Evolutionary conservation across 2,329 filamentous ascomycete genomes (phyloP).

Genomic region (Cercospora sp.): DNA sequence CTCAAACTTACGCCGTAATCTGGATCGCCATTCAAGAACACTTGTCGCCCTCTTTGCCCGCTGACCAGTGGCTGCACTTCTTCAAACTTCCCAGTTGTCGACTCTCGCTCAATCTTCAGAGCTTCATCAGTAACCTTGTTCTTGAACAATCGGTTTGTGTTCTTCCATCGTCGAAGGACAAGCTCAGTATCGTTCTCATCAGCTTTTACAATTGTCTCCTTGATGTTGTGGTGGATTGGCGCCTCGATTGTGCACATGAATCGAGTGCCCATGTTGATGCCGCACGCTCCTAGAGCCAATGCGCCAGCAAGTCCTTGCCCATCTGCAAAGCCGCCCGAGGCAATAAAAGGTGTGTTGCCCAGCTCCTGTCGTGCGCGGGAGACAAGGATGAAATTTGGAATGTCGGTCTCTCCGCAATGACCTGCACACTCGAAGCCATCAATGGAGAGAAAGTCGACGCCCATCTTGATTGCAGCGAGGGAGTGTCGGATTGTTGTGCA

Average conservation of each 20-base stretch:
- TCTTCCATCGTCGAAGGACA: conserved; percentile 83
- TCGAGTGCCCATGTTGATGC: conserved; percentile 95
- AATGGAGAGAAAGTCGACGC: conserved; percentile 92
- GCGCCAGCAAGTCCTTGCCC: conserved; percentile 89
- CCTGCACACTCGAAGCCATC: conserved; percentile 96
- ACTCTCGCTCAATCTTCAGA: conserved; percentile 77
- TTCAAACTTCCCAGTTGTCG: conserved; percentile 78
- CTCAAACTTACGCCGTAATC: conserved; percentile 72
- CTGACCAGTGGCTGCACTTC: conserved; percentile 84
- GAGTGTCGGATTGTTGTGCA: conserved; percentile 95
- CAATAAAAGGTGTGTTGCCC: conserved; percentile 84
- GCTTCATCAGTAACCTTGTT: conserved; percentile 84
- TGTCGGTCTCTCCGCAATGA: conserved; percentile 81
- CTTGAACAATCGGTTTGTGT: conserved; percentile 81
- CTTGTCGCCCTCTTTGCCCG: conserved; percentile 83
- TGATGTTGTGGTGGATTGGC: conserved; percentile 88
- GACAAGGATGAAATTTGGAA: conserved; percentile 84
- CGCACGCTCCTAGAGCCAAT: conserved; percentile 81
- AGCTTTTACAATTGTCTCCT: conserved; percentile 82
- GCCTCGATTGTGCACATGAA: conserved; percentile 92
- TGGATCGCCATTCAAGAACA: conserved; percentile 88
- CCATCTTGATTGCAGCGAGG: conserved; percentile 85
- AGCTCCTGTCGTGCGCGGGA: conserved; percentile 80
- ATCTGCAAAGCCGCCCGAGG: conserved; percentile 90
- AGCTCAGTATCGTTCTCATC: conserved; percentile 87